Percentiles rank a stretch among this genome's conserved stretches.
Conservation (phyloP, 2,329 filamentous ascomycete genomes). For the Pseudofabraea citricarpa region DNA sequence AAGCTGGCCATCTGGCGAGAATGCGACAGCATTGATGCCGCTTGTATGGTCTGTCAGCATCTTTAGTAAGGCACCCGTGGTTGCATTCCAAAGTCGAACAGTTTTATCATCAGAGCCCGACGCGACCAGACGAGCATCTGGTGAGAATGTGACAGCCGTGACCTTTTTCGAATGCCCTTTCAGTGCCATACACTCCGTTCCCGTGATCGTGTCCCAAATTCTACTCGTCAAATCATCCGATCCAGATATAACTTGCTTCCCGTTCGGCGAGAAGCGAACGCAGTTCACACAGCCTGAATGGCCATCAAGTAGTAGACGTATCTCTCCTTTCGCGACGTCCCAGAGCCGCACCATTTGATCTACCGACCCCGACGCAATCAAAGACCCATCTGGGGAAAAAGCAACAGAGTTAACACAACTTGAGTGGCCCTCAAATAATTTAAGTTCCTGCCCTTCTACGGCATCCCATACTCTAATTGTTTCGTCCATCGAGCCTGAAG, state of each 20-base stretch:
- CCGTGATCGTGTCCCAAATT: conserved; percentile 58
- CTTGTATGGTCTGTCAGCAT: conserved; percentile 11
- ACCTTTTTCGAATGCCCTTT: not conserved
- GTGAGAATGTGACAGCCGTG: conserved; percentile 5
- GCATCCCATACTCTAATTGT: conserved; percentile 47
- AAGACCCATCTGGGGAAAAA: conserved; percentile 3
- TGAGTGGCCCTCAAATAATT: conserved; percentile 1
- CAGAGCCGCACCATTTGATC: not conserved
- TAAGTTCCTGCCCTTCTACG: conserved; percentile 36
- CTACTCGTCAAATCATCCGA: conserved; percentile 92
- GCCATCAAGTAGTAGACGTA: not conserved
- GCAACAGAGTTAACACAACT: not conserved
- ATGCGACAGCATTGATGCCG: not conserved
- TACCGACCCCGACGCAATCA: not conserved
- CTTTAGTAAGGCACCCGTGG: conserved; percentile 5
- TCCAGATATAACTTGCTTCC: too few species aligned
- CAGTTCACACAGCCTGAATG: not conserved
- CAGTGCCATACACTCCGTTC: not conserved
- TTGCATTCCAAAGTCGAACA: conserved; percentile 8
- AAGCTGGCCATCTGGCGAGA: conserved; percentile 5
- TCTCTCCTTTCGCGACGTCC: not conserved
- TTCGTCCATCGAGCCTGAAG: not conserved
- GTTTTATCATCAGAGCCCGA: conserved; percentile 12
- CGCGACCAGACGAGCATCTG: conserved; percentile 8
- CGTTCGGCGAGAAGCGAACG: conserved; percentile 2